Evolutionary conservation across 2,329 filamentous ascomycete genomes (phyloP).

Genomic region (Fusarium xylarioides): DNA sequence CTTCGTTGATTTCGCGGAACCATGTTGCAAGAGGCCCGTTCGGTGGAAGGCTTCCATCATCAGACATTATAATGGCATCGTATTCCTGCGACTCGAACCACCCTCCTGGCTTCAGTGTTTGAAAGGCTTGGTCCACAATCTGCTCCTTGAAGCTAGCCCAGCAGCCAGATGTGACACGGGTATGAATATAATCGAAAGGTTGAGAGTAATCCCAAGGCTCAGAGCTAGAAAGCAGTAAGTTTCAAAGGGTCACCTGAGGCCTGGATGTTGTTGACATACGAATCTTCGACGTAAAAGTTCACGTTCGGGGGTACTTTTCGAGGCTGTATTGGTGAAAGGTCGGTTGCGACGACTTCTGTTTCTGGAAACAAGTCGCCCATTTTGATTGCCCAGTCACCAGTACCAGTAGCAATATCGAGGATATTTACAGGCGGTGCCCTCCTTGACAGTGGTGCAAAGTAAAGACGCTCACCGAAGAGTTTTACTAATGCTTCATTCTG

Average conservation of each 20-base stretch:
- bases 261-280: constrained; percentile 43
- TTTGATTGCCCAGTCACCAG: constrained; percentile 71
- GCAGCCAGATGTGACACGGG: constrained; percentile 58
- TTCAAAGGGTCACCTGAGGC: not conserved
- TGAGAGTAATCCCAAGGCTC: constrained; percentile 63
- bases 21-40: constrained; percentile 53
- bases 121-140: constrained; percentile 62
- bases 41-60: constrained; percentile 55
- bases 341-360: constrained; percentile 68
- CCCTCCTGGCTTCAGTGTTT: constrained; percentile 60
- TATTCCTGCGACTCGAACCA: constrained; percentile 65
- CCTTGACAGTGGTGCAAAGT: constrained; percentile 54
- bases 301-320: constrained; percentile 75
- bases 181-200: constrained; percentile 65
- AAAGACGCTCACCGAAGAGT: constrained; percentile 52
- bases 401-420: constrained; percentile 57
- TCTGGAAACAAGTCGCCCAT: constrained; percentile 70
- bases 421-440: constrained; percentile 49
- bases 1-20: constrained; percentile 52
- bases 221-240: constrained; percentile 46
- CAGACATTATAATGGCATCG: constrained; percentile 50
- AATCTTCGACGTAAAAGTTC: constrained; percentile 77
- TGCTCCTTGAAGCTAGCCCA: constrained; percentile 59
- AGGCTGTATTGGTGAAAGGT: constrained; percentile 75
- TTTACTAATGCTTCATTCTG: constrained; percentile 51